Conservation (phyloP, 192 early-diverging fungal species). For the Rhizophlyctis rosea region DNA sequence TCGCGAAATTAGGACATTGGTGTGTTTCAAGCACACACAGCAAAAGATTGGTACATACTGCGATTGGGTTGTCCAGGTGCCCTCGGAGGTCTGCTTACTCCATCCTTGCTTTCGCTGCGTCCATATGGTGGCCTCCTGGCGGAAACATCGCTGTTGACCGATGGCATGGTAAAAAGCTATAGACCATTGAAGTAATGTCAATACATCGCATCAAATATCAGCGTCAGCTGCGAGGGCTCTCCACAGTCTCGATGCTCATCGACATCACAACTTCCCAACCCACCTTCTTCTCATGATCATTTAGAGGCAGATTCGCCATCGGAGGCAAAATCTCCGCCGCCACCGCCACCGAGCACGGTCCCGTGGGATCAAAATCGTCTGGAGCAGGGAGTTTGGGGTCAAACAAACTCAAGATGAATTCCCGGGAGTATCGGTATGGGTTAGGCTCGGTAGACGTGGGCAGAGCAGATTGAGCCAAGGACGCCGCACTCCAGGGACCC, state of each 20-base stretch:
- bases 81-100: conserved; percentile 21
- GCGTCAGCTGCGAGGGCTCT: too few species aligned
- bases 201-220: too few species aligned
- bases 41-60: conserved; percentile 15
- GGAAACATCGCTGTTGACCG: conserved; percentile 39
- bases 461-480: background rate
- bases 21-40: background rate
- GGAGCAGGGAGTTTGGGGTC: conserved; percentile 27
- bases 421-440: conserved; percentile 33
- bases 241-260: too few species aligned
- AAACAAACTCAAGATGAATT: conserved; percentile 40
- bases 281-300: conserved; percentile 46
- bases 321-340: conserved; percentile 20
- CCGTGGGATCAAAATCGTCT: conserved; percentile 19
- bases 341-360: background rate
- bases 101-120: conserved; percentile 18
- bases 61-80: conserved; percentile 20
- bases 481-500: background rate
- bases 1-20: background rate
- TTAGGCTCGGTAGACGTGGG: conserved; percentile 4
- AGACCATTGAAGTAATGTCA: too few species aligned
- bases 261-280: conserved; percentile 6
- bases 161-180: conserved; percentile 33
- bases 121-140: conserved; percentile 23
- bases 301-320: conserved; percentile 43